These are phyloP conservation scores for Verticillium dahliae DNA, from an alignment of 2,329 filamentous ascomycete genomes.

Conservation along the genomic window DNA sequence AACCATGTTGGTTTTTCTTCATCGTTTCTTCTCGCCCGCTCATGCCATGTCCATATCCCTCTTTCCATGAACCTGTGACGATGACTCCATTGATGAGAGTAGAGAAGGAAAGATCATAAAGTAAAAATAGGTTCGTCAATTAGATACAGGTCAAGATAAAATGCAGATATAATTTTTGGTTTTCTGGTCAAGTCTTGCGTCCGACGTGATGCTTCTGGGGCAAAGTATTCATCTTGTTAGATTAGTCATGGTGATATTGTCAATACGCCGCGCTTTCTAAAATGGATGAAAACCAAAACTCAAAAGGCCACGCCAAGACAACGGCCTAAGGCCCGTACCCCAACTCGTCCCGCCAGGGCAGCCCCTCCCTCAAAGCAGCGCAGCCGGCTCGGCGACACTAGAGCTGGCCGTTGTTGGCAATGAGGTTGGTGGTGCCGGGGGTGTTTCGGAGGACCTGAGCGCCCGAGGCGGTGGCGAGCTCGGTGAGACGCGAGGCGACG, in stretches of 20 bases:
- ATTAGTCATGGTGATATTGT: not conserved
- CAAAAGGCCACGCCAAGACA: no score
- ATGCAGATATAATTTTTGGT: not conserved
- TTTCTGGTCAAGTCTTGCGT: not conserved
- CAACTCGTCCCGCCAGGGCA: not conserved
- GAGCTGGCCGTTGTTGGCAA: conserved; percentile 49
- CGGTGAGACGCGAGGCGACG: conserved; percentile 42
- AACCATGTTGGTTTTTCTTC: no score
- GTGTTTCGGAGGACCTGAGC: conserved; percentile 35
- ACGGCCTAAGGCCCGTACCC: not conserved
- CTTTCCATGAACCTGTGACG: not conserved
- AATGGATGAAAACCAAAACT: not conserved
- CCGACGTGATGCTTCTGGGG: not conserved
- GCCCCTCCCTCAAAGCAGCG: not conserved
- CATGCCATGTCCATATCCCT: not conserved
- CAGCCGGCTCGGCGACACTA: conserved; percentile 6
- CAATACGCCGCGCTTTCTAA: not conserved
- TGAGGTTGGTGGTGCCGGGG: conserved; percentile 40
- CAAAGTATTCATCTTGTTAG: not conserved
- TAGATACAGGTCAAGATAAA: not conserved
- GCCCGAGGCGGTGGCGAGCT: conserved; percentile 40
- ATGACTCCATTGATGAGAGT: no score
- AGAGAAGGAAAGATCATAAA: no score
- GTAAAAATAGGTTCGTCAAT: not conserved
- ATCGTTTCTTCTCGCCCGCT: no score